Percentiles rank a stretch among this genome's conserved stretches.
Evolutionary conservation across 176 grass and related monocot genomes (phyloP).

Genomic region (Lolium rigidum): DNA sequence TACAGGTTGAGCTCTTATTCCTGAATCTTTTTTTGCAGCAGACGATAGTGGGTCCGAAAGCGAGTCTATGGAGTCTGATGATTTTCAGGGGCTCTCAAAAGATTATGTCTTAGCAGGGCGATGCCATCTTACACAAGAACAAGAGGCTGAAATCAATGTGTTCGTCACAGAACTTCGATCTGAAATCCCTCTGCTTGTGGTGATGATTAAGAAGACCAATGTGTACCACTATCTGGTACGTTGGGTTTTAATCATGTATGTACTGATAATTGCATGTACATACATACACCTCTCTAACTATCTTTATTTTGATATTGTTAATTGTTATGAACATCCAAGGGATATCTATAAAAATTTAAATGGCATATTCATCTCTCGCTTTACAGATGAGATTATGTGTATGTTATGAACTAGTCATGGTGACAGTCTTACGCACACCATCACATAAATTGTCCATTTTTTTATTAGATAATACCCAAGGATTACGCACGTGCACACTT

Average conservation of each 20-base stretch:
- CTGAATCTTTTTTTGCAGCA: constrained; percentile 10
- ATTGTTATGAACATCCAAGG: not conserved
- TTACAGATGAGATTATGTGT: not conserved
- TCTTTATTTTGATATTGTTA: not conserved
- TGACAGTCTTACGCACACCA: not conserved
- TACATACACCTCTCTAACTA: not conserved
- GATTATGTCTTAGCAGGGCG: constrained; percentile 15
- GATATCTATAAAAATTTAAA: not conserved
- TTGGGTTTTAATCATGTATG: not conserved
- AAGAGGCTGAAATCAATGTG: constrained; percentile 9
- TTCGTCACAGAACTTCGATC: constrained; percentile 3
- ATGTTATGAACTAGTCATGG: not conserved
- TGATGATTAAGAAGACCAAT: constrained; percentile 32
- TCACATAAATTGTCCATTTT: not conserved
- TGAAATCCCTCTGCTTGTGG: constrained; percentile 26
- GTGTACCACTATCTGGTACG: not conserved
- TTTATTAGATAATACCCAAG: constrained; percentile 48
- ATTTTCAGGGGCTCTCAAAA: not conserved
- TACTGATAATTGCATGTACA: not conserved
- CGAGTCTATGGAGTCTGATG: constrained; percentile 20
- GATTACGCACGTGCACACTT: constrained; percentile 41
- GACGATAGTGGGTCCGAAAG: not conserved
- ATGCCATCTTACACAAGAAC: constrained; percentile 20
- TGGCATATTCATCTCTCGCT: not conserved
- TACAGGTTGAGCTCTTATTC: not conserved